Evolutionary conservation across 805 yeast genomes (phyloP).

Genomic region (Lachancea meyersii): DNA sequence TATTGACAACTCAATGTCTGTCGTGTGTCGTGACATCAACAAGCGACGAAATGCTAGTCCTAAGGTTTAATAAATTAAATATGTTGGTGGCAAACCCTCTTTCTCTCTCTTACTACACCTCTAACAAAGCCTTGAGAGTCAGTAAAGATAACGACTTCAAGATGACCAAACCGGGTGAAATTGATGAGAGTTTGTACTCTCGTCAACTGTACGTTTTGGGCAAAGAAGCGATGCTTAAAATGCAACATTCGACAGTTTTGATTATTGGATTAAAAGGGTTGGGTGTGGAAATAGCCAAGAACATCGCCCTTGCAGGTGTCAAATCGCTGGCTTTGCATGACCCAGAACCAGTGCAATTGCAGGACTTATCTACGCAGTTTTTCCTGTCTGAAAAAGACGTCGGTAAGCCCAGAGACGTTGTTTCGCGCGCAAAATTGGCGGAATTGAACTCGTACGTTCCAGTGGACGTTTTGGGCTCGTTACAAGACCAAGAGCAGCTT

Average conservation of each 20-base stretch:
- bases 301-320: slow-evolving; percentile 95
- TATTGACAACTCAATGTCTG: too few relatives aligned
- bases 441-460: slow-evolving; percentile 93
- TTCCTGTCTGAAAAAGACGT: slow-evolving; percentile 66
- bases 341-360: slow-evolving; percentile 57
- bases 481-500: slow-evolving; percentile 47
- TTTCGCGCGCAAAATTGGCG: slow-evolving; percentile 59
- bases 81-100: not conserved
- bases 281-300: slow-evolving; percentile 95
- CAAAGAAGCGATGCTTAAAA: slow-evolving; percentile 94
- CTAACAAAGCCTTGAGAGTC: not conserved
- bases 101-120: not conserved
- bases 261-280: slow-evolving; percentile 86
- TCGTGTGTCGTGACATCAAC: not conserved
- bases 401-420: slow-evolving; percentile 71
- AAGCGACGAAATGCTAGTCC: not conserved
- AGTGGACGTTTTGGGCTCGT: slow-evolving; percentile 52
- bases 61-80: not conserved
- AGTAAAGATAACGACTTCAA: not conserved
- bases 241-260: slow-evolving; percentile 91
- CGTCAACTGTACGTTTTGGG: slow-evolving; percentile 96
- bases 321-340: slow-evolving; percentile 84
- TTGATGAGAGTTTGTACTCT: slow-evolving; percentile 92
- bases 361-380: slow-evolving; percentile 85
- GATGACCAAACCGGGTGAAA: slow-evolving; percentile 38